A percentile compares a stretch with the other conserved stretches of the same genome.
Conservation (phyloP, 2,329 filamentous ascomycete species). For the Sporothrix pallida region DNA sequence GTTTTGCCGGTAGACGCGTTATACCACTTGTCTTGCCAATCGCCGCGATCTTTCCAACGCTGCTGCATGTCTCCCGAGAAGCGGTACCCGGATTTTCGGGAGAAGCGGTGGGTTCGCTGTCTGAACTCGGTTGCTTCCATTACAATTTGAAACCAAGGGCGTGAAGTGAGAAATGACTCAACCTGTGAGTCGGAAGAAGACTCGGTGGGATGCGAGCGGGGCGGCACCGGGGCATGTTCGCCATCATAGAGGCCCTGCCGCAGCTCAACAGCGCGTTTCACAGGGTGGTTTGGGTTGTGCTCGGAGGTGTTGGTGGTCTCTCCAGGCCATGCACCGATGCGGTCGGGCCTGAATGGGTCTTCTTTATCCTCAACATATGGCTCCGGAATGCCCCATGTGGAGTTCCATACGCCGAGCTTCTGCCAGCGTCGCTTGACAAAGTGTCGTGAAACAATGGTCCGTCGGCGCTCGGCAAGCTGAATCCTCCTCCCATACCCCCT, state of each 20-base stretch:
- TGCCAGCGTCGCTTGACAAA: constrained; percentile 13
- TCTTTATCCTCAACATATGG: background rate
- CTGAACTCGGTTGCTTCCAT: background rate
- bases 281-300: background rate
- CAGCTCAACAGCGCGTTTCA: background rate
- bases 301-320: background rate
- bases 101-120: background rate
- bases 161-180: constrained; percentile 2
- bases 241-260: background rate
- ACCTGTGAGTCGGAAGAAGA: background rate
- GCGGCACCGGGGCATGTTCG: constrained; percentile 6
- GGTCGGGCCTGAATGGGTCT: background rate
- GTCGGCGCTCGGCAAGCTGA: background rate
- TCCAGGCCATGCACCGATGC: background rate
- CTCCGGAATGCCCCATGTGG: constrained; percentile 7
- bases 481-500: background rate
- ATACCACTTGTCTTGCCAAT: constrained; percentile 15
- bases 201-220: background rate
- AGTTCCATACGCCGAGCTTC: constrained; percentile 15
- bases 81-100: background rate
- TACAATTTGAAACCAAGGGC: background rate
- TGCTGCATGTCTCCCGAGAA: too few species aligned
- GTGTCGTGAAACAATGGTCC: background rate
- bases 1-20: too few species aligned
- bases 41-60: constrained; percentile 8